Evolutionary conservation across 2,329 filamentous ascomycete genomes (phyloP), one percentile per base, ranked within the genome.

Genomic region (Delphinella strobiligena): DNA sequence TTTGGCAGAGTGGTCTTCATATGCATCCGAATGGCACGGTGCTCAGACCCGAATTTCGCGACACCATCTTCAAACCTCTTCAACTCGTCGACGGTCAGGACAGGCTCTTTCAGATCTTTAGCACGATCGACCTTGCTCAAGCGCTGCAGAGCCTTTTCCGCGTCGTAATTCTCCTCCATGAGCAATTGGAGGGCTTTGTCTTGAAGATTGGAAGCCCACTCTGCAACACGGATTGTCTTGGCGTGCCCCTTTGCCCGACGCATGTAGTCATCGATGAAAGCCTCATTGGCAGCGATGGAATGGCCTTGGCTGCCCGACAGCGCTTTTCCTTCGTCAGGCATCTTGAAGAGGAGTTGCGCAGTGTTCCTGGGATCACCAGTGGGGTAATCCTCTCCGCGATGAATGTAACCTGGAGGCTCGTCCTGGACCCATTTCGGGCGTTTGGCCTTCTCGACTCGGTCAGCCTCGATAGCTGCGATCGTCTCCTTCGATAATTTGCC

Each of bases 41-140:
- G 77, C 61, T 98, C 91, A 0, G 89, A 95, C 16, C 91, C 91
- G 54, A 81, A 93, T 56, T 91, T 94, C 34, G 75, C 67, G 9
- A 98, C 84, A 31, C 76, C 91, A 55, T 95, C 88, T 54, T 95
- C 91, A 51, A 96, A 96, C 45, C 81, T 82, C 61, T 91, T 91
- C 45, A 83, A 66, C 56, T 98, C 88, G 22, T 82, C 69, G 7
- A 83, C 69, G 32, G 69, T 84, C 36, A 93, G 63, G 41, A 84
- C 77, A 0, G 91, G 91, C 57, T 96, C 88, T 51, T 88, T 87
- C 52, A 96, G 78, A 37, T 78, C 78, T 44, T 71, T 72, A 27
- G 74, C 70, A 45, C 76, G 77, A 45, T 88, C 77, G 9, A 79
- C 67, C 49, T 75, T 75, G 38, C 75, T 68, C 22, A 96, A 69